These are phyloP conservation scores for Bidens hawaiensis DNA, from an alignment of 140 eudicot species.

Conservation along the genomic window DNA sequence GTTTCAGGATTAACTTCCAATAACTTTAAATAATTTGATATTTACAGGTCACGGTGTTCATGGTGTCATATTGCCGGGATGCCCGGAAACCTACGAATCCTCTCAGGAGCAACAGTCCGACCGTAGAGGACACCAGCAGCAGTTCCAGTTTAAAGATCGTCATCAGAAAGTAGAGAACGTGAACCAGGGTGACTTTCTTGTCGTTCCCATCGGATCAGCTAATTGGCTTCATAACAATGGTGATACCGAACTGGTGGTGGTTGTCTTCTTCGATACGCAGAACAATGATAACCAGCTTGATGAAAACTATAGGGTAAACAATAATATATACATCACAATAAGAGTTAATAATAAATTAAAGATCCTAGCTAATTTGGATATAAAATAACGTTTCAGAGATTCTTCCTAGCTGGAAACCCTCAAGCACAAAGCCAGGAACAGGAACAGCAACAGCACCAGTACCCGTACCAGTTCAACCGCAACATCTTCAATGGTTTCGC, in stretches of 20 bases:
- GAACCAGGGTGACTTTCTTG: slow-evolving; percentile 51
- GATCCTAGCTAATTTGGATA: too few species aligned
- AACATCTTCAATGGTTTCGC: slow-evolving; percentile 55
- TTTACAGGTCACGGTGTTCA: slow-evolving; percentile 52
- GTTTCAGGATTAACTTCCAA: too few species aligned
- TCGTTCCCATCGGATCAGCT: slow-evolving; percentile 60
- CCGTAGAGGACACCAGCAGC: slow-evolving; percentile 2
- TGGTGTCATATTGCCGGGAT: slow-evolving; percentile 65
- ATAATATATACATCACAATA: too few species aligned
- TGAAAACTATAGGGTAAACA: slow-evolving; percentile 50
- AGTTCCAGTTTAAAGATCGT: slow-evolving; percentile 35
- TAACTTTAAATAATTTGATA: too few species aligned
- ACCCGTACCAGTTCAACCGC: slow-evolving; percentile 9
- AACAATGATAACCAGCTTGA: slow-evolving; percentile 77
- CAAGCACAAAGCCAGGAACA: slow-evolving; percentile 22
- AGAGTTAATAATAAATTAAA: too few species aligned
- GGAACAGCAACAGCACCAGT: slow-evolving; percentile 1
- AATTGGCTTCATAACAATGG: slow-evolving; percentile 78
- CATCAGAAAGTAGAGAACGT: slow-evolving; percentile 58
- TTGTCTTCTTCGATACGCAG: slow-evolving; percentile 43
- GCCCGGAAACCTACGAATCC: slow-evolving; percentile 65
- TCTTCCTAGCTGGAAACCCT: slow-evolving; percentile 66
- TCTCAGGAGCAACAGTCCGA: slow-evolving; percentile 27
- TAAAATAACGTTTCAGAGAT: slow-evolving; percentile 41
- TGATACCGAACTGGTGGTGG: slow-evolving; percentile 38